A percentile compares a stretch with the other conserved stretches of the same genome.
Conservation (phyloP, 1,284 basidiomycete genomes). For the Cutaneotrichosporon sp. region DNA sequence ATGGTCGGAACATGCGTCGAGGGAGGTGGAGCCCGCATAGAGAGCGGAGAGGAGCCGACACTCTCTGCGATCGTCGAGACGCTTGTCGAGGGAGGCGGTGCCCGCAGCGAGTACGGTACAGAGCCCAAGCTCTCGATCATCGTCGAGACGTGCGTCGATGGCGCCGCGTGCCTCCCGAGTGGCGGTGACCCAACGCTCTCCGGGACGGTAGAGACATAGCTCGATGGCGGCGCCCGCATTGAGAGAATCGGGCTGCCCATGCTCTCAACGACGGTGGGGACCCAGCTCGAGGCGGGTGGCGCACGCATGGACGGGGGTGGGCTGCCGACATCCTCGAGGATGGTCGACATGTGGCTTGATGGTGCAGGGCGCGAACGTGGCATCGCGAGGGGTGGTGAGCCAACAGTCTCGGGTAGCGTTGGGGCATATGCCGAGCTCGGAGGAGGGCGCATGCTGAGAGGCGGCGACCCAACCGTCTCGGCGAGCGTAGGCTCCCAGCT, state of each 20-base stretch:
- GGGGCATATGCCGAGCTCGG: not conserved
- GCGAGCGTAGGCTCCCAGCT: not conserved
- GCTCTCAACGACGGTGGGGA: not conserved
- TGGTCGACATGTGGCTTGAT: not conserved
- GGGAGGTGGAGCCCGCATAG: not conserved
- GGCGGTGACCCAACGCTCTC: not conserved
- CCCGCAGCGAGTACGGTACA: not conserved
- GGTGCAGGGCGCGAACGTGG: not conserved
- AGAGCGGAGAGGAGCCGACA: not conserved
- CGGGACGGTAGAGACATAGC: constrained; percentile 1
- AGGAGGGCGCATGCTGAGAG: not conserved
- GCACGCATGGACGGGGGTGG: not conserved
- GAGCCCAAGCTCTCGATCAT: not conserved
- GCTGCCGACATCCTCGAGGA: constrained; percentile 3
- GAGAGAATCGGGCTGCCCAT: not conserved
- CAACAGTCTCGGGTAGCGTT: constrained; percentile 2
- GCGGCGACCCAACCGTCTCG: not conserved
- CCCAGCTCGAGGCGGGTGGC: not conserved
- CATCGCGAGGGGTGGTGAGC: not conserved
- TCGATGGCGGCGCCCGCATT: not conserved
- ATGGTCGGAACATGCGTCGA: constrained; percentile 4
- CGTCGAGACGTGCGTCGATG: not conserved
- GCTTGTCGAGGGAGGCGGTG: constrained; percentile 5
- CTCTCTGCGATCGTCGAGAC: not conserved
- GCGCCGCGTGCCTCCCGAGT: not conserved